Evolutionary conservation across 345 rosid genomes (phyloP).

Genomic region (Citrus maxima): DNA sequence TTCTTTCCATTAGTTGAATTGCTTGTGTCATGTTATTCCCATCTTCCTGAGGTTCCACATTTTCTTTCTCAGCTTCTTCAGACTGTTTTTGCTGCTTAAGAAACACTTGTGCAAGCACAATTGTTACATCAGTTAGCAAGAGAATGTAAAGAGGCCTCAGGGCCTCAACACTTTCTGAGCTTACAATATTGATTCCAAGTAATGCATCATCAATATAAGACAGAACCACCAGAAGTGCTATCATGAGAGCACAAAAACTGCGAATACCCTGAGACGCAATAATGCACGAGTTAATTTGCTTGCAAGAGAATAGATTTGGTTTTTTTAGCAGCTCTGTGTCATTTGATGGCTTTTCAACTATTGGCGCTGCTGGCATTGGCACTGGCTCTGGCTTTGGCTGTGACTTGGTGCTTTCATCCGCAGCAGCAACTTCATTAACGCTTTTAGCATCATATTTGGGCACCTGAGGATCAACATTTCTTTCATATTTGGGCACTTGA

Average conservation of each 20-base stretch:
- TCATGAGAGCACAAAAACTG: slow-evolving; percentile 49
- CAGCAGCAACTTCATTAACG: background rate
- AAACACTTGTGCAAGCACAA: slow-evolving; percentile 39
- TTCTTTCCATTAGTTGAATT: slow-evolving; percentile 66
- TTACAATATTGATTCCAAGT: slow-evolving; percentile 30
- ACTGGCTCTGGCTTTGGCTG: background rate
- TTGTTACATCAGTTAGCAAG: slow-evolving; percentile 49
- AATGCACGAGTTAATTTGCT: slow-evolving; percentile 49
- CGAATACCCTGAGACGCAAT: slow-evolving; percentile 51
- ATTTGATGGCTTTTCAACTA: background rate
- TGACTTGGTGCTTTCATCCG: background rate
- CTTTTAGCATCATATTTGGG: background rate
- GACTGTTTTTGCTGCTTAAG: slow-evolving; percentile 25
- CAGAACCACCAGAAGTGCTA: slow-evolving; percentile 53
- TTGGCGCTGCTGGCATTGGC: background rate
- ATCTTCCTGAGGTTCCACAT: slow-evolving; percentile 20
- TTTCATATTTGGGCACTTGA: background rate
- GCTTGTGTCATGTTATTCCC: slow-evolving; percentile 51
- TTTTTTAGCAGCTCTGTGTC: background rate
- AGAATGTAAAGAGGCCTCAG: slow-evolving; percentile 65
- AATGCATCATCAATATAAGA: slow-evolving; percentile 38
- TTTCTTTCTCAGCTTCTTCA: slow-evolving; percentile 36
- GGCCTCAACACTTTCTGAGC: slow-evolving; percentile 37
- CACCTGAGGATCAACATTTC: background rate
- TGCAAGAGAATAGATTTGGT: slow-evolving; percentile 44